phyloP scores from a whole-genome alignment of 495 filamentous ascomycete genomes.

The Venustampulla echinocandica region DNA sequence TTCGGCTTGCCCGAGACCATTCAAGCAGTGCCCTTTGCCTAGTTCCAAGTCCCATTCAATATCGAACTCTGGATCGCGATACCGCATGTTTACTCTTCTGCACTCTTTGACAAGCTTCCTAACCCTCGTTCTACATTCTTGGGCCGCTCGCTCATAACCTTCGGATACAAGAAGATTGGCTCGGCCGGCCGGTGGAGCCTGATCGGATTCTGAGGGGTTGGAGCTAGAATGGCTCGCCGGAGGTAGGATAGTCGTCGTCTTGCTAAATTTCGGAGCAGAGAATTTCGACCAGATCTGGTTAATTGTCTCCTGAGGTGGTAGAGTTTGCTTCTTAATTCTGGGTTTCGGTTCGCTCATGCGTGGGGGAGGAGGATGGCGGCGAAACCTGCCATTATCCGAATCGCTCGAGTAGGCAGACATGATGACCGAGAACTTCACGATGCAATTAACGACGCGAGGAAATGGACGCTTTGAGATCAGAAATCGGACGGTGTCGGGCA shows the following conservation, averaged over 20 bases:
- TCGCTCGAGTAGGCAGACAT: too few relatives aligned
- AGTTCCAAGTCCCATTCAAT: conserved; percentile 44
- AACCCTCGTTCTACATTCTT: conserved; percentile 64
- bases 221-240: neutral
- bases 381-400: too few relatives aligned
- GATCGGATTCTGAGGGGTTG: conserved; percentile 1
- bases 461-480: too few relatives aligned
- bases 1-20: conserved; percentile 40
- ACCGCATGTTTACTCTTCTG: conserved; percentile 78
- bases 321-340: conserved; percentile 39
- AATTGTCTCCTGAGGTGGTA: conserved; percentile 60
- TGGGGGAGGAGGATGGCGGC: too few relatives aligned
- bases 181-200: conserved; percentile 34
- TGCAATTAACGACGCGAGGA: too few relatives aligned
- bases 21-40: conserved; percentile 49
- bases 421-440: too few relatives aligned
- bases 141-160: conserved; percentile 53
- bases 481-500: too few relatives aligned
- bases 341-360: conserved; percentile 14
- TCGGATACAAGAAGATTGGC: conserved; percentile 30
- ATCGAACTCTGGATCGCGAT: conserved; percentile 84
- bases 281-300: conserved; percentile 77
- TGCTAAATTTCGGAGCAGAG: conserved; percentile 52
- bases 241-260: conserved; percentile 28
- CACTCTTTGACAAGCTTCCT: conserved; percentile 78